phyloP scores from a whole-genome alignment of 495 filamentous ascomycete species.

The Penicillium paradoxum region DNA sequence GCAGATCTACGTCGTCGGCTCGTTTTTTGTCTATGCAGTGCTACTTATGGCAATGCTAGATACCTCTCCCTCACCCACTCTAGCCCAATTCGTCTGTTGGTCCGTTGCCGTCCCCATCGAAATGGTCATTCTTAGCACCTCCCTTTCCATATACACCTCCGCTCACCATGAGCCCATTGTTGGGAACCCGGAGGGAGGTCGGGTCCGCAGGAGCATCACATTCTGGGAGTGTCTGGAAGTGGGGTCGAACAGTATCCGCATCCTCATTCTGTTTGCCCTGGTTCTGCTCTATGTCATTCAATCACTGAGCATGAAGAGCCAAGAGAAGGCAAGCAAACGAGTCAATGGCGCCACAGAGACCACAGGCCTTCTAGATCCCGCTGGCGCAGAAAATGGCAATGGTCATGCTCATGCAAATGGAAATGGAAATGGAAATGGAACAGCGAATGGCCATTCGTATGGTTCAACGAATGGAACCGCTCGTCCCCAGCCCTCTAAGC shows the following conservation, averaged over 20 bases:
- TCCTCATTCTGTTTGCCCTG: conserved; percentile 54
- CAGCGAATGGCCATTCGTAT: conserved; percentile 45
- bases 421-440: conserved; percentile 35
- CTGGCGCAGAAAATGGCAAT: conserved; percentile 37
- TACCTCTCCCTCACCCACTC: conserved; percentile 65
- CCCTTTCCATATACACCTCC: conserved; percentile 55
- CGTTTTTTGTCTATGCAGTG: conserved; percentile 68
- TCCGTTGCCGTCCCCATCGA: conserved; percentile 61
- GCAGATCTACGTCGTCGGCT: conserved; percentile 76
- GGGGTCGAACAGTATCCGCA: conserved; percentile 52
- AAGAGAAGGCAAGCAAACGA: conserved; percentile 19
- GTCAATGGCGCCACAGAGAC: conserved; percentile 47
- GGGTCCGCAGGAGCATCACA: conserved; percentile 47
- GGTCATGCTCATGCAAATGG: conserved; percentile 30
- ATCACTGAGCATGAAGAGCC: conserved; percentile 40
- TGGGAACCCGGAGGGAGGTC: conserved; percentile 46
- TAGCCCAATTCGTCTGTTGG: conserved; percentile 73
- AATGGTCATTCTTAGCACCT: conserved; percentile 59
- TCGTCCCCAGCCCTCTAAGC: conserved; percentile 35
- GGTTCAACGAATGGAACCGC: conserved; percentile 41
- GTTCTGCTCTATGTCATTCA: conserved; percentile 53
- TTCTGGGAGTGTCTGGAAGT: conserved; percentile 64
- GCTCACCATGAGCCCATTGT: conserved; percentile 55
- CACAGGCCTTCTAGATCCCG: conserved; percentile 46
- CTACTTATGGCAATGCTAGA: conserved; percentile 78